Conservation (phyloP, 352 stramenopile species). For the Phytophthora tentaculata region DNA sequence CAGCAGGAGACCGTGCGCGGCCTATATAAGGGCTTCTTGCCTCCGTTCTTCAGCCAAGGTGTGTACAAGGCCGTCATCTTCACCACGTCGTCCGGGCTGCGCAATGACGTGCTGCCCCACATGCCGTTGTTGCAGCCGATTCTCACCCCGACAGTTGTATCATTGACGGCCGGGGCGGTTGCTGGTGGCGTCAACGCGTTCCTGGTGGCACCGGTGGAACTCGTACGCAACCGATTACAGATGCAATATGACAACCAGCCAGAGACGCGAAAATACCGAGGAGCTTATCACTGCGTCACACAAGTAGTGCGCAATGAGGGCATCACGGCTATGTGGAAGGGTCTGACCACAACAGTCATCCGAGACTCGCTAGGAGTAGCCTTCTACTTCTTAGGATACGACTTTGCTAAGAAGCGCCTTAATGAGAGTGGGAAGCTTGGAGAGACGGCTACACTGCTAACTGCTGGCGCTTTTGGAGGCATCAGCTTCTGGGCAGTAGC, state of each 20-base stretch:
- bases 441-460: constrained; percentile 63
- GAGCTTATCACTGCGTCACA: constrained; percentile 59
- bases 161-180: constrained; percentile 50
- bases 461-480: constrained; percentile 75
- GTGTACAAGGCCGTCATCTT: constrained; percentile 93
- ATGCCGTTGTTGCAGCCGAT: constrained; percentile 43
- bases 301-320: constrained; percentile 70
- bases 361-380: constrained; percentile 86
- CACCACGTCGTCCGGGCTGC: constrained; percentile 68
- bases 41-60: constrained; percentile 87
- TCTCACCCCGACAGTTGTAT: constrained; percentile 51
- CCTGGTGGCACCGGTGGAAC: constrained; percentile 76
- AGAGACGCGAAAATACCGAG: constrained; percentile 54
- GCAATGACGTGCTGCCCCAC: constrained; percentile 56
- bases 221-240: constrained; percentile 83
- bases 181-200: constrained; percentile 78
- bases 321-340: constrained; percentile 72
- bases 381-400: constrained; percentile 88
- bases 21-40: constrained; percentile 87
- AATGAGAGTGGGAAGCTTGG: constrained; percentile 27
- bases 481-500: constrained; percentile 87
- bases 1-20: constrained; percentile 63
- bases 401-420: constrained; percentile 65
- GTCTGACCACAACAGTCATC: constrained; percentile 75
- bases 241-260: constrained; percentile 73